Percentiles rank a stretch among this genome's conserved stretches.
These are phyloP conservation scores for Beauveria sp. DNA, from an alignment of 2,329 filamentous ascomycete genomes.

Conservation along the genomic window DNA sequence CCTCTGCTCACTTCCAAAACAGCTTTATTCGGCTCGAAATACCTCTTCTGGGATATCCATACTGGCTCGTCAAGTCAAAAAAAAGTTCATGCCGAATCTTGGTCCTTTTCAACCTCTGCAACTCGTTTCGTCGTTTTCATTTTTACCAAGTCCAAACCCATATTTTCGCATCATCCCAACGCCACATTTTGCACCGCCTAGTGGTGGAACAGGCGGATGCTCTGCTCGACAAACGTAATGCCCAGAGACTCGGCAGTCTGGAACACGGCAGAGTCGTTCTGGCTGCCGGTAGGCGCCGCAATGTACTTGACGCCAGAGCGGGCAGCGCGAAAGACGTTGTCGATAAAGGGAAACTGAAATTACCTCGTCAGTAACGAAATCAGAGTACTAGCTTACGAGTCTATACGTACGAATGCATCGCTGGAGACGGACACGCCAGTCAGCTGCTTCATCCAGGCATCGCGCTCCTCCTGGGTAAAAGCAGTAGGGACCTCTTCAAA, in stretches of 20 bases:
- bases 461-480: conserved; percentile 78
- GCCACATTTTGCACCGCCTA: conserved; percentile 33
- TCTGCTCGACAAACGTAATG: conserved; percentile 94
- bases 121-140: neutral
- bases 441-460: conserved; percentile 78
- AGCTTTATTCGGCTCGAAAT: neutral
- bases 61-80: neutral
- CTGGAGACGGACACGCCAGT: conserved; percentile 79
- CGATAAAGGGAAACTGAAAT: conserved; percentile 85
- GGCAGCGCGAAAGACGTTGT: conserved; percentile 90
- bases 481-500: conserved; percentile 82
- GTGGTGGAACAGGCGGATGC: conserved; percentile 89
- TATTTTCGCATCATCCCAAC: no score
- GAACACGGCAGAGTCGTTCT: conserved; percentile 76
- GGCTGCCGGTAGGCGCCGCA: conserved; percentile 83
- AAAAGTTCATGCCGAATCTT: neutral
- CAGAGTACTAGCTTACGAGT: neutral
- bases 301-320: conserved; percentile 93
- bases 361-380: conserved; percentile 18
- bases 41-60: neutral
- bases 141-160: neutral
- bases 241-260: conserved; percentile 85
- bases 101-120: neutral
- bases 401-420: conserved; percentile 78
- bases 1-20: no score